Conservation (phyloP, 352 stramenopile species). For the Phytophthora macrochlamydospora region DNA sequence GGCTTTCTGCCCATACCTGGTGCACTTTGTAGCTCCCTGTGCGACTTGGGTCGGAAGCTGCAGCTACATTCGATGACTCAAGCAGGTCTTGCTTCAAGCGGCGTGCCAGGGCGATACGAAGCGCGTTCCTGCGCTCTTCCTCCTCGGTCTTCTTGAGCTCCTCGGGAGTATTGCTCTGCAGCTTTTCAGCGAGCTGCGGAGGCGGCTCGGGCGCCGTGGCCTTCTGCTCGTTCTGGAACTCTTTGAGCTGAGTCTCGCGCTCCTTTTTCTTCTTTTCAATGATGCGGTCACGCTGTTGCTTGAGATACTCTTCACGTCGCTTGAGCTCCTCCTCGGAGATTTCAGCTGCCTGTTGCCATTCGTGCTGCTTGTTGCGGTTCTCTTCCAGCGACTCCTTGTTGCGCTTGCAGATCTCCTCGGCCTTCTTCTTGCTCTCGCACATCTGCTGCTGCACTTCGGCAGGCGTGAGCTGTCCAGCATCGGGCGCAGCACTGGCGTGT, state of each 20-base stretch:
- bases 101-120: conserved; percentile 72
- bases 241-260: conserved; percentile 70
- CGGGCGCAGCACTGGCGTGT: conserved; percentile 39
- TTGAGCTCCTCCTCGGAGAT: conserved; percentile 77
- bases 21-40: conserved; percentile 52
- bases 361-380: conserved; percentile 71
- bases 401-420: conserved; percentile 73
- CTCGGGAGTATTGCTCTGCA: conserved; percentile 60
- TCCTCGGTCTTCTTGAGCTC: conserved; percentile 69
- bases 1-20: conserved; percentile 39
- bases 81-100: conserved; percentile 85
- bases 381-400: conserved; percentile 79
- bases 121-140: conserved; percentile 70
- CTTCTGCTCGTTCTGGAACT: conserved; percentile 80
- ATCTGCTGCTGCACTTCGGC: conserved; percentile 66
- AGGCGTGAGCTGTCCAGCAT: conserved; percentile 35
- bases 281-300: conserved; percentile 75
- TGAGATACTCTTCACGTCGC: conserved; percentile 75
- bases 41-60: conserved; percentile 24
- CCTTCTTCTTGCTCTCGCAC: conserved; percentile 69
- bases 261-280: conserved; percentile 87
- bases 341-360: conserved; percentile 65
- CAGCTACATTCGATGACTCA: conserved; percentile 32
- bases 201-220: conserved; percentile 60
- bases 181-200: conserved; percentile 63